Base-by-base conservation (phyloP, 2,329 filamentous ascomycete genomes). In the Aspergillus jensenii region DNA sequence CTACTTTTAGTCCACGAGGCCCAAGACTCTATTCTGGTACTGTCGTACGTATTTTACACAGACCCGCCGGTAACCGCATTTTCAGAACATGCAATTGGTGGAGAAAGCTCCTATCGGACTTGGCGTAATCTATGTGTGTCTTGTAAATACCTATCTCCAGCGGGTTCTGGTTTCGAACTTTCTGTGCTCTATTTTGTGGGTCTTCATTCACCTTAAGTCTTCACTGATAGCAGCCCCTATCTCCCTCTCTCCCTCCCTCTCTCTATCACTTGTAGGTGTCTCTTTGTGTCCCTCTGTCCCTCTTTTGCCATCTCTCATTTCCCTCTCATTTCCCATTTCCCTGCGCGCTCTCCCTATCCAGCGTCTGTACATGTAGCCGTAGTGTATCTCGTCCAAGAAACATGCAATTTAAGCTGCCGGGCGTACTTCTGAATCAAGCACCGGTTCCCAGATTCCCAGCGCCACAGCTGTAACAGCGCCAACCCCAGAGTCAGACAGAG, bases 21-120 rank as follows among this genome's bases (percentile, higher is more conserved):
- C 12, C 35, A 15, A n/a, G 12, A 37, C 35, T 37, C 15, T 37
- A 37, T 37, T 37, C 15, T n/a, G 12, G 35, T 37, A 37, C 15
- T 7, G 35, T 11, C 33, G 47, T 49, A 49, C 40, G 14, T 54
- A 54, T 47, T 44, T 47, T 48, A 54, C 44, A 37, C 9, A 11
- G 43, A 39, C 37, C 52, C 52, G 52, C 52, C 31, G 43, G 17
- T 47, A 54, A 17, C 52, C 52, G 52, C 8, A 11, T 6, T 8
- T 9, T 14, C 6, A 9, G n/a, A 6, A 12, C 14, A 2, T 14
- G 1, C 9, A 1, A 48, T 54, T 47, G 43, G 52, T 33, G 33
- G 35, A 48, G 11, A 54, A 40, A 31, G 35, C 52, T 47, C 52
- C 43, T 54, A 54, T 54, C 52, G 40, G 21, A 2, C 23, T 48